Evolutionary conservation across 2,329 filamentous ascomycete genomes (phyloP).

Genomic region (Magnaporthiopsis rhizophila): DNA sequence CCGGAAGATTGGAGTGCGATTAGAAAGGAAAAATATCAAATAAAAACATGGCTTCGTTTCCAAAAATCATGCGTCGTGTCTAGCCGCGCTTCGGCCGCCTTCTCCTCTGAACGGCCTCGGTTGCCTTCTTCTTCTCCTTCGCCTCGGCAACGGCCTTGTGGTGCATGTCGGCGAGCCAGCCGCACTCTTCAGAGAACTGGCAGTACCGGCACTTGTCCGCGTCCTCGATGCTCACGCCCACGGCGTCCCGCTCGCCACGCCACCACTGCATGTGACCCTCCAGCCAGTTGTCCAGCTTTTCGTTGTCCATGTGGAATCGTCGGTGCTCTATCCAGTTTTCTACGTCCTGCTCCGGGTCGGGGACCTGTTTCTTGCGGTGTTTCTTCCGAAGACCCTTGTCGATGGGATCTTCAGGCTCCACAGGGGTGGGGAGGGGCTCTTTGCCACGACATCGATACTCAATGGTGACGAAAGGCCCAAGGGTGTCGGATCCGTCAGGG

Average conservation of each 20-base stretch:
- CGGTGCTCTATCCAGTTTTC: constrained; percentile 41
- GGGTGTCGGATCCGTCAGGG: constrained; percentile 35
- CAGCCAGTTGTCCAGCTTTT: constrained; percentile 57
- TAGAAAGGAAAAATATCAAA: background rate
- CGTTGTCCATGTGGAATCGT: constrained; percentile 58
- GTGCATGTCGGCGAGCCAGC: constrained; percentile 49
- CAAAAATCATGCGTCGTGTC: background rate
- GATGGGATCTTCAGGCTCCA: background rate
- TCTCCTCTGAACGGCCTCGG: background rate
- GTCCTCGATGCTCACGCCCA: constrained; percentile 74
- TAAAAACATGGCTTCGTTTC: background rate
- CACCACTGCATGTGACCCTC: constrained; percentile 71
- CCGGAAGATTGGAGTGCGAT: too few relatives aligned
- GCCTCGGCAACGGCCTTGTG: background rate
- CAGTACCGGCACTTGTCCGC: constrained; percentile 81
- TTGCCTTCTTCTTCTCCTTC: background rate
- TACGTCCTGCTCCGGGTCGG: constrained; percentile 13
- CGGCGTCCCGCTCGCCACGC: constrained; percentile 63
- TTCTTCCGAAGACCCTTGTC: background rate
- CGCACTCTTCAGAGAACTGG: constrained; percentile 71
- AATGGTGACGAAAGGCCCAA: constrained; percentile 44
- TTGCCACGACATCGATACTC: constrained; percentile 37
- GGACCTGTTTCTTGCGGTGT: constrained; percentile 5
- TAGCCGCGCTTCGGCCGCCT: background rate
- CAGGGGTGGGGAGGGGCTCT: background rate